Conservation (phyloP, 1,284 basidiomycete genomes). For the Stereum hirsutum region DNA sequence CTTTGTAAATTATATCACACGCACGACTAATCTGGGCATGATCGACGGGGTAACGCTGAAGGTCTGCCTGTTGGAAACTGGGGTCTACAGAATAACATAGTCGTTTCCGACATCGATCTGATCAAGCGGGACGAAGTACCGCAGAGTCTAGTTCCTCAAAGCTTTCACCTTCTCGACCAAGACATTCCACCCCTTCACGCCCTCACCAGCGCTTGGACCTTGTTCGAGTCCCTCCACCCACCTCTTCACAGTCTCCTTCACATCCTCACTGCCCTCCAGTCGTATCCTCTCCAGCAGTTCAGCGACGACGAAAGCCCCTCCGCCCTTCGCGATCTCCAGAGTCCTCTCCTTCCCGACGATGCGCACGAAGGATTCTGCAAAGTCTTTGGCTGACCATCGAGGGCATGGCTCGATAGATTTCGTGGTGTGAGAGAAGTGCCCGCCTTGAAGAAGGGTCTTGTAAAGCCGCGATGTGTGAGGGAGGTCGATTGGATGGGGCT, state of each 20-base stretch:
- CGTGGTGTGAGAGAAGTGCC: slow-evolving; percentile 67
- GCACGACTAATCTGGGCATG: no score
- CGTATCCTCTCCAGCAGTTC: slow-evolving; percentile 64
- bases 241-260: slow-evolving; percentile 18
- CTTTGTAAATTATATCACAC: no score
- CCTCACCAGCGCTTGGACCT: slow-evolving; percentile 21
- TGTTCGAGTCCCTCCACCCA: slow-evolving; percentile 38
- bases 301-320: slow-evolving; percentile 73
- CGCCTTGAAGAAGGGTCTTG: slow-evolving; percentile 84
- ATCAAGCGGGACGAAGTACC: no score
- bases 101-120: no score
- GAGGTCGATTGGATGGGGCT: slow-evolving; percentile 66
- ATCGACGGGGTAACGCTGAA: no score
- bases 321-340: slow-evolving; percentile 50
- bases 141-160: no score
- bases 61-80: no score
- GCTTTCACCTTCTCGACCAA: slow-evolving; percentile 15
- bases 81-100: no score
- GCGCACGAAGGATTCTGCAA: slow-evolving; percentile 52
- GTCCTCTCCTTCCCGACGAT: slow-evolving; percentile 47
- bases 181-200: slow-evolving; percentile 14
- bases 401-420: slow-evolving; percentile 37
- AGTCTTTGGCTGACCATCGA: slow-evolving; percentile 43
- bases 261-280: slow-evolving; percentile 28
- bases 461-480: slow-evolving; percentile 75